Conservation (phyloP, 768 basidiomycete species). For the Sarcomyxa edulis region DNA sequence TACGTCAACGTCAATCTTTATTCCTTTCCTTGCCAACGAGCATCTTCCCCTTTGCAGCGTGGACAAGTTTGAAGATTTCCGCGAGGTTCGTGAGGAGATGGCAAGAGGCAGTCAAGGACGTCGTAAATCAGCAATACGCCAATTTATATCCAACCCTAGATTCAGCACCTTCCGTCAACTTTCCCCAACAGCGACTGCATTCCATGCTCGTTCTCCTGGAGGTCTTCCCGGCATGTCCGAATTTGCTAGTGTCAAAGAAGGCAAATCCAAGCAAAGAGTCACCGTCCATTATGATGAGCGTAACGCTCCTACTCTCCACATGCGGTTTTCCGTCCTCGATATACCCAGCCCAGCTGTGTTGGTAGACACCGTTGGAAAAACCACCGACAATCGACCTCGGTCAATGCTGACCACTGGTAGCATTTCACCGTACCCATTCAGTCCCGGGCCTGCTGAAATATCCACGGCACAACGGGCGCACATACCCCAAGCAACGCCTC, state of each 20-base stretch:
- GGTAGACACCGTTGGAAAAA: slow-evolving; percentile 19
- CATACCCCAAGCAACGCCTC: no score
- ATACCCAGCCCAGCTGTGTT: slow-evolving; percentile 30
- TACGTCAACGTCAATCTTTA: slow-evolving; percentile 25
- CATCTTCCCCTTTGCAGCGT: slow-evolving; percentile 27
- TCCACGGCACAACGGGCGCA: background rate
- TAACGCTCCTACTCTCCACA: slow-evolving; percentile 41
- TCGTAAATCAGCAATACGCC: background rate
- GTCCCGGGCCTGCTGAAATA: background rate
- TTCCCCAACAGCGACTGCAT: slow-evolving; percentile 37
- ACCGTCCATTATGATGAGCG: slow-evolving; percentile 41
- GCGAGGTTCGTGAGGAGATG: slow-evolving; percentile 35
- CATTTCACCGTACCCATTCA: background rate
- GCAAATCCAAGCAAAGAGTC: slow-evolving; percentile 33
- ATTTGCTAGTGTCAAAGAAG: slow-evolving; percentile 16
- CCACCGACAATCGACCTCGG: slow-evolving; percentile 19
- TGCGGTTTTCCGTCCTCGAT: slow-evolving; percentile 50
- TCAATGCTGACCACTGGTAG: background rate
- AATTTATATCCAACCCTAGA: slow-evolving; percentile 50
- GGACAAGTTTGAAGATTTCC: slow-evolving; percentile 51
- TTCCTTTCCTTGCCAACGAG: background rate
- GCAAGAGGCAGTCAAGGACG: slow-evolving; percentile 3
- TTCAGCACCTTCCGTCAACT: slow-evolving; percentile 49
- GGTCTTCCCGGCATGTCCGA: slow-evolving; percentile 8
- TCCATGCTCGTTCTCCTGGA: slow-evolving; percentile 19